Conservation (phyloP, 192 early-diverging fungal genomes). For the Backusella circina region DNA sequence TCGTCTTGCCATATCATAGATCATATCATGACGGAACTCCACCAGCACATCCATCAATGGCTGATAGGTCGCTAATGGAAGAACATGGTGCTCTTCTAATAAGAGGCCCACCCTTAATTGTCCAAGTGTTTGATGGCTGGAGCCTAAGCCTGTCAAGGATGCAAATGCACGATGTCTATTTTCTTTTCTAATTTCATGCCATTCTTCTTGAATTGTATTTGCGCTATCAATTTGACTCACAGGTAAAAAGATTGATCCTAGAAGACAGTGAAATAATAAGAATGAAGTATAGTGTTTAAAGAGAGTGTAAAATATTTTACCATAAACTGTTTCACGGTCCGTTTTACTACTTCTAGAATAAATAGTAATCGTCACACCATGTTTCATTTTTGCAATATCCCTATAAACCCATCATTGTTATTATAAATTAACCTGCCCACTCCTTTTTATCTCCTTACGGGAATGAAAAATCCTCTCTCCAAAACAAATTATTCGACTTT, state of each 20-base stretch:
- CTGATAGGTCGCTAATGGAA: slow-evolving; percentile 33
- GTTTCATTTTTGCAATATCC: slow-evolving; percentile 16
- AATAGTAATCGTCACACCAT: slow-evolving; percentile 19
- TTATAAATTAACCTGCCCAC: neutral
- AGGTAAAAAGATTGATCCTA: slow-evolving; percentile 4
- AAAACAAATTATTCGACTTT: slow-evolving; percentile 31
- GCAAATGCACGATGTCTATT: slow-evolving; percentile 25
- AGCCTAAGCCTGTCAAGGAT: slow-evolving; percentile 18
- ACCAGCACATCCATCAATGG: slow-evolving; percentile 39
- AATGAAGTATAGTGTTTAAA: neutral
- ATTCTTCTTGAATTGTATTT: slow-evolving; percentile 15
- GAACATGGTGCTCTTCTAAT: slow-evolving; percentile 39
- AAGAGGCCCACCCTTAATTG: slow-evolving; percentile 36
- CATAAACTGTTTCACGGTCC: slow-evolving; percentile 10
- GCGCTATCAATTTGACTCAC: neutral
- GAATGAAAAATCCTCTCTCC: slow-evolving; percentile 44
- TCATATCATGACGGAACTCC: slow-evolving; percentile 40
- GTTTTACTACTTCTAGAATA: slow-evolving; percentile 17
- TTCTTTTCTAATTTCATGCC: slow-evolving; percentile 29
- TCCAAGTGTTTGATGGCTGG: slow-evolving; percentile 25
- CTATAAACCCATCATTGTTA: neutral
- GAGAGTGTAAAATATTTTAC: neutral
- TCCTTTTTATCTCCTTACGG: slow-evolving; percentile 23
- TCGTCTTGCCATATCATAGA: slow-evolving; percentile 34
- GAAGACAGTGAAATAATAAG: neutral